Conservation (phyloP, 495 filamentous ascomycete species). For the Thermothielavioides terrestris region DNA sequence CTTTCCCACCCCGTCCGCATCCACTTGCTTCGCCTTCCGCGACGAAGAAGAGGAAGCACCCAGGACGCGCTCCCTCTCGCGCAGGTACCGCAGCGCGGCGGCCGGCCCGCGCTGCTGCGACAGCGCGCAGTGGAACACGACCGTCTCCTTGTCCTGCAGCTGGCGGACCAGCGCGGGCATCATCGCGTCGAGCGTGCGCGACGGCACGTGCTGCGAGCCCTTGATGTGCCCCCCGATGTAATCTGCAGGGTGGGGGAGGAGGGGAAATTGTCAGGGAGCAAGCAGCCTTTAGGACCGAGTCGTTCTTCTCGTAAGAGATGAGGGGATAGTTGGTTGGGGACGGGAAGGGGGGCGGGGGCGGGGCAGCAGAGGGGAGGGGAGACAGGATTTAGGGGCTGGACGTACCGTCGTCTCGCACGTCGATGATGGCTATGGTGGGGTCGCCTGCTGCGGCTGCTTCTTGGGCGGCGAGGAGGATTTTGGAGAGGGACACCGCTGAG, state of each 20-base stretch:
- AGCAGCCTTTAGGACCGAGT: no score
- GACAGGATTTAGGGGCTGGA: no score
- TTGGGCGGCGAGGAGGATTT: conserved; percentile 34
- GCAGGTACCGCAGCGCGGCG: conserved; percentile 60
- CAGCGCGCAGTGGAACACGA: conserved; percentile 94
- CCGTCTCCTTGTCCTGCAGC: conserved; percentile 66
- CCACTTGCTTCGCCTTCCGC: conserved; percentile 5
- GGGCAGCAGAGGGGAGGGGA: no score
- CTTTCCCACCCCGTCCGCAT: conserved; percentile 8
- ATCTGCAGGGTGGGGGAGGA: conserved; percentile 44
- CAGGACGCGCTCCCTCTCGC: conserved; percentile 49
- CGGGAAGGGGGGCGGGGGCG: neutral
- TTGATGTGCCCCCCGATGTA: conserved; percentile 91
- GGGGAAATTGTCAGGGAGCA: no score
- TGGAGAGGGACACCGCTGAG: conserved; percentile 52
- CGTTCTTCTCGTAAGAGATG: no score
- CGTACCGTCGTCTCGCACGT: conserved; percentile 77
- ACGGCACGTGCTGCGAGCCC: conserved; percentile 65
- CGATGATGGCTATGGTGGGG: conserved; percentile 59
- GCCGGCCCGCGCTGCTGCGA: conserved; percentile 76
- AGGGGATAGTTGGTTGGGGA: neutral
- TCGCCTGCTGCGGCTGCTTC: conserved; percentile 11
- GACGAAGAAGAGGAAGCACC: no score
- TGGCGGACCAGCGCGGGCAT: conserved; percentile 75
- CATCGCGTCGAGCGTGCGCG: conserved; percentile 57